These are phyloP conservation scores for Mycena amicta DNA, from an alignment of 768 basidiomycete species.

Conservation along the genomic window DNA sequence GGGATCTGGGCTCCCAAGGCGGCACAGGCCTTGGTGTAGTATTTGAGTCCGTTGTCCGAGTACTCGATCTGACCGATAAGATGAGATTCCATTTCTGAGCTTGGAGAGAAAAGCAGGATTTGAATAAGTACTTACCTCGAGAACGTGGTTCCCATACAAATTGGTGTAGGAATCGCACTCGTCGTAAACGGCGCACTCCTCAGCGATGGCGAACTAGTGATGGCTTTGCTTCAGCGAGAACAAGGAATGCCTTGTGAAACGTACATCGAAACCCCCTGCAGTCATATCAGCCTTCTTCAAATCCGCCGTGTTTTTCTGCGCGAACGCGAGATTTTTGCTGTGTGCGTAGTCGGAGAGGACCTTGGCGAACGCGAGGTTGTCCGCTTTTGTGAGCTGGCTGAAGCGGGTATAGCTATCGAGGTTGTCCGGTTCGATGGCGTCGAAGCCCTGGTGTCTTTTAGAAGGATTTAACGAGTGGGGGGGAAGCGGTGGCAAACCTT, in stretches of 20 bases:
- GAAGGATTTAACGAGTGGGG: too few species aligned
- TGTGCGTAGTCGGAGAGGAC: constrained; percentile 10
- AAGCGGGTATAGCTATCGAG: constrained; percentile 9
- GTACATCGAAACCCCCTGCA: neutral
- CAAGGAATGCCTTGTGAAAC: neutral
- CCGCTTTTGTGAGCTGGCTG: neutral
- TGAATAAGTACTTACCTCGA: neutral
- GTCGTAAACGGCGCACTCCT: constrained; percentile 2
- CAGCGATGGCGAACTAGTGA: constrained; percentile 1
- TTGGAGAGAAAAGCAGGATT: neutral
- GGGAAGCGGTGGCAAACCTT: neutral
- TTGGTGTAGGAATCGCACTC: constrained; percentile 7
- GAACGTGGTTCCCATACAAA: constrained; percentile 3
- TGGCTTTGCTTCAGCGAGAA: neutral
- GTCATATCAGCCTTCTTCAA: neutral
- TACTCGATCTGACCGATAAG: neutral
- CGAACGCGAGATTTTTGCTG: neutral
- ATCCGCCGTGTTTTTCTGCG: constrained; percentile 10
- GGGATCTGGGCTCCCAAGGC: neutral
- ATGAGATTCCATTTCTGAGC: neutral
- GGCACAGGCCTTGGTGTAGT: neutral
- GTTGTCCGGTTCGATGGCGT: constrained; percentile 10
- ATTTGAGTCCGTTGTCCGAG: neutral
- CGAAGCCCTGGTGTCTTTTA: constrained; percentile 3
- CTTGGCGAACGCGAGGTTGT: constrained; percentile 11